Conservation (phyloP, 2,329 filamentous ascomycete genomes). For the Cercospora sojina region DNA sequence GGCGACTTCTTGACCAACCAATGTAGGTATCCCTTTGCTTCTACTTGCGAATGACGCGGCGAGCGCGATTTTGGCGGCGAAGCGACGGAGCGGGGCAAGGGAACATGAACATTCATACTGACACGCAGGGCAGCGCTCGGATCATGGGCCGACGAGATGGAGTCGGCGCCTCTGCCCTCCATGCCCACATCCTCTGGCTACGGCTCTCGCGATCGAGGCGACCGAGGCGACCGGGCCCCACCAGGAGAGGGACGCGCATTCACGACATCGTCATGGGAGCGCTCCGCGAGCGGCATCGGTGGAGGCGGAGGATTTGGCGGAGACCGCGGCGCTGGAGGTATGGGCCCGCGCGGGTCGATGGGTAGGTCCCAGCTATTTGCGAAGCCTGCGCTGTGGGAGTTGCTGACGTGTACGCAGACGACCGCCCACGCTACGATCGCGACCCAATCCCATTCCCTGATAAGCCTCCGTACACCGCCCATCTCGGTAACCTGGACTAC, state of each 20-base stretch:
- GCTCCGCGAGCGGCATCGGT: constrained; percentile 24
- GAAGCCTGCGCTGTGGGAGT: constrained; percentile 5
- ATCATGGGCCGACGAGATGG: constrained; percentile 99
- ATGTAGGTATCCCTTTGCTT: constrained; percentile 54
- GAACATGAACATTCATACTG: constrained; percentile 16
- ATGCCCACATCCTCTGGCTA: constrained; percentile 26
- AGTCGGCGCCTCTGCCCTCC: constrained; percentile 49
- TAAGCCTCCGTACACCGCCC: constrained; percentile 91
- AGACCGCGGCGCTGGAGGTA: constrained; percentile 20
- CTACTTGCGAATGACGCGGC: neutral
- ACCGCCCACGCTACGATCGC: constrained; percentile 50
- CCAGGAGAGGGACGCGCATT: constrained; percentile 50
- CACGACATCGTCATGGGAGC: constrained; percentile 39
- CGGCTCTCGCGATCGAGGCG: constrained; percentile 31
- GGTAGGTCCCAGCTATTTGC: constrained; percentile 24
- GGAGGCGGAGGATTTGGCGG: constrained; percentile 26
- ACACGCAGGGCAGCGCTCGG: constrained; percentile 61
- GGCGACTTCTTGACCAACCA: constrained; percentile 92
- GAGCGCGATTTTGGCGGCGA: constrained; percentile 1
- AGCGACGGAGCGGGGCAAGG: neutral
- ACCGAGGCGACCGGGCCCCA: constrained; percentile 14
- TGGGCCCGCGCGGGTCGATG: constrained; percentile 33
- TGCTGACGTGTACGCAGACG: constrained; percentile 30
- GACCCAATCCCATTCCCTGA: constrained; percentile 83
- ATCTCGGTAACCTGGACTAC: constrained; percentile 95